Evolutionary conservation across 2,329 filamentous ascomycete species (phyloP), one percentile per base, ranked within the genome.

Genomic region (Penicillium sp.): DNA sequence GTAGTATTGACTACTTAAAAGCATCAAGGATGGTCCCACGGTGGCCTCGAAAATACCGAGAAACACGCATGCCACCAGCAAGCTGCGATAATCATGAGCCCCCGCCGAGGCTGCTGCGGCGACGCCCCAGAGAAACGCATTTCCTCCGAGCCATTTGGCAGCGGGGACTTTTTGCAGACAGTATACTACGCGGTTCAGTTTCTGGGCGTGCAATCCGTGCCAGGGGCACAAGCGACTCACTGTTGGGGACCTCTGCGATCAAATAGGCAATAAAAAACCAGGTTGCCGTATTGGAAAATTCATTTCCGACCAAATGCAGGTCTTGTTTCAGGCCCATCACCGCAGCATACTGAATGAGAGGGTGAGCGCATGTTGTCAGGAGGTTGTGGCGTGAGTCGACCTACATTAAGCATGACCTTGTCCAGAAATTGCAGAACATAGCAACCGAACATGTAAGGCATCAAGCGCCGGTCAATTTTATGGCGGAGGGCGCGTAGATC

Each of bases 1-100:
- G 34, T 78, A 80, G 69, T 74, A 80, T 52, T 75, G 70, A 39
- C 73, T 75, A 45, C 72, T 77, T 48, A 81, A 74, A 35, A 82
- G 66, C 64, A 80, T 76, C 39, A 80, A 58, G 1, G 72, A 77
- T 1, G 78, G 79, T 1, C 72, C 73, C 37, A 80, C 74, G 2
- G 74, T 75, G 2, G 77, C 74, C 47, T 72, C 78, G 40, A 80
- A 80, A 33, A 77, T 70, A 20, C 78, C 78, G 1, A 81, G 63
- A 46, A 80, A 75, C 46, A 79, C 64, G 9, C 77, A 71, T 1
- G 74, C 71, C 12, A 70, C 71, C 3, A 80, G 66, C 6, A 82
- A 59, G 0, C 69, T 70, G 14, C 56, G 63, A 52, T 77, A 80
- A 54, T 72, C 70, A 34, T 68, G 66, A 10, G 73, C 70, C 2